A percentile compares a stretch with the other conserved stretches of the same genome.
phyloP scores from a whole-genome alignment of 1,284 basidiomycete genomes.

The Pholiota adiposa region DNA sequence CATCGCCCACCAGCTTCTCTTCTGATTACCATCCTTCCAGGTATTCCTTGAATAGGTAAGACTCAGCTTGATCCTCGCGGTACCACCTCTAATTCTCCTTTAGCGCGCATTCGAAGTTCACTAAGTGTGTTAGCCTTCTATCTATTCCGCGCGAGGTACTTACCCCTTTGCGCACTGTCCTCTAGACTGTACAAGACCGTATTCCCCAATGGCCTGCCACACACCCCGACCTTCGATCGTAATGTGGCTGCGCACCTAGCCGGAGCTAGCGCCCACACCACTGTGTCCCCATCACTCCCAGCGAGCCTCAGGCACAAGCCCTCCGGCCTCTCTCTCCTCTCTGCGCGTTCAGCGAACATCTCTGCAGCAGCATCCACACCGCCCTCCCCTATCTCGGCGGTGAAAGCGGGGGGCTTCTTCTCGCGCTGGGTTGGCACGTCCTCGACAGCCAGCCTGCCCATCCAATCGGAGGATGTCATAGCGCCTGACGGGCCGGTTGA shows the following conservation, averaged over 20 bases:
- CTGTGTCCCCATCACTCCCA: constrained; percentile 29
- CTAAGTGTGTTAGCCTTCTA: constrained; percentile 49
- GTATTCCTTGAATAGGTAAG: constrained; percentile 63
- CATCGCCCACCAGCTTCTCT: constrained; percentile 3
- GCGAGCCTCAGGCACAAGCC: constrained; percentile 26
- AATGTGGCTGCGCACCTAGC: constrained; percentile 44
- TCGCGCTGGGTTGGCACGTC: constrained; percentile 34
- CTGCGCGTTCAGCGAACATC: constrained; percentile 29
- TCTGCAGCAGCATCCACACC: constrained; percentile 30
- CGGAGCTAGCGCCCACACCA: constrained; percentile 31
- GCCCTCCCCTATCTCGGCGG: constrained; percentile 9
- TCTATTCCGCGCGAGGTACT: background rate
- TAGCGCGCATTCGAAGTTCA: constrained; percentile 76
- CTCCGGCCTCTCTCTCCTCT: constrained; percentile 27
- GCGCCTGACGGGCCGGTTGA: constrained; percentile 61
- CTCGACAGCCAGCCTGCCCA: constrained; percentile 27
- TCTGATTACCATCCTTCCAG: constrained; percentile 31
- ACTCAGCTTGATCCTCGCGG: constrained; percentile 19
- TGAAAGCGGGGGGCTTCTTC: constrained; percentile 35
- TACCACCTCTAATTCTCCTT: constrained; percentile 14
- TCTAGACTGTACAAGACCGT: constrained; percentile 71
- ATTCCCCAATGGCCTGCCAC: constrained; percentile 64
- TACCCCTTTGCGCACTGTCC: background rate
- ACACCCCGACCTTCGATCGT: constrained; percentile 41
- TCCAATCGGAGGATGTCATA: constrained; percentile 14